A percentile compares a stretch with the other conserved stretches of the same genome.
These are phyloP conservation scores for Colletotrichum zoysiae DNA, from an alignment of 2,329 filamentous ascomycete species.

Conservation along the genomic window DNA sequence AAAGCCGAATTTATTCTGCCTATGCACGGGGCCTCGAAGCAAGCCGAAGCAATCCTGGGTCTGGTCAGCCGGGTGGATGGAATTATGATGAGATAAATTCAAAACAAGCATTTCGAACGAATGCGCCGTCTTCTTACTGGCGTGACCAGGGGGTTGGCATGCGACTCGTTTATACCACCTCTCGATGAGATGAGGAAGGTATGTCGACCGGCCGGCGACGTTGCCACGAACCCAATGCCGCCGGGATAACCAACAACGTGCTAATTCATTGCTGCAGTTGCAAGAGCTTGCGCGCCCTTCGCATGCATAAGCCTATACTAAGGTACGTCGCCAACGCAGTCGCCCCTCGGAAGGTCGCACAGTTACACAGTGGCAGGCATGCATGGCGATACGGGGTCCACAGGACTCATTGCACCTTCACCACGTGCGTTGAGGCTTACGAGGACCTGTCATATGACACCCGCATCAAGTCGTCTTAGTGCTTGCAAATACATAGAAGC, in stretches of 20 bases:
- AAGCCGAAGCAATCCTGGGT: not conserved
- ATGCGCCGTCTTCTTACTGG: conserved; percentile 5
- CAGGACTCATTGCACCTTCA: not conserved
- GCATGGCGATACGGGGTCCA: not conserved
- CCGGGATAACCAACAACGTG: not conserved
- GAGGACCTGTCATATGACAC: not conserved
- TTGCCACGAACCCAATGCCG: not conserved
- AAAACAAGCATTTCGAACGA: conserved; percentile 16
- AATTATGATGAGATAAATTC: not conserved
- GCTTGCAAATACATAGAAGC: not conserved
- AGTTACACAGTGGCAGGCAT: no score
- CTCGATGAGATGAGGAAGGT: not conserved
- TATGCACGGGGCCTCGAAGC: not conserved
- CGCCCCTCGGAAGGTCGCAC: no score
- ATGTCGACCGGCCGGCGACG: conserved; percentile 1
- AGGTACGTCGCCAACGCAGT: no score
- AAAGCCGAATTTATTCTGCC: not conserved
- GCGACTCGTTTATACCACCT: not conserved
- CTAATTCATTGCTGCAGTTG: not conserved
- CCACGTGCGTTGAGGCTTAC: not conserved
- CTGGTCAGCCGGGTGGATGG: not conserved
- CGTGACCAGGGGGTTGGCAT: conserved; percentile 12
- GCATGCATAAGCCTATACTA: not conserved
- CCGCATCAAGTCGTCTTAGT: not conserved
- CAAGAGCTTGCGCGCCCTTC: not conserved